Evolutionary conservation across 2,329 filamentous ascomycete genomes (phyloP).

Genomic region (Xylariaceae sp.): DNA sequence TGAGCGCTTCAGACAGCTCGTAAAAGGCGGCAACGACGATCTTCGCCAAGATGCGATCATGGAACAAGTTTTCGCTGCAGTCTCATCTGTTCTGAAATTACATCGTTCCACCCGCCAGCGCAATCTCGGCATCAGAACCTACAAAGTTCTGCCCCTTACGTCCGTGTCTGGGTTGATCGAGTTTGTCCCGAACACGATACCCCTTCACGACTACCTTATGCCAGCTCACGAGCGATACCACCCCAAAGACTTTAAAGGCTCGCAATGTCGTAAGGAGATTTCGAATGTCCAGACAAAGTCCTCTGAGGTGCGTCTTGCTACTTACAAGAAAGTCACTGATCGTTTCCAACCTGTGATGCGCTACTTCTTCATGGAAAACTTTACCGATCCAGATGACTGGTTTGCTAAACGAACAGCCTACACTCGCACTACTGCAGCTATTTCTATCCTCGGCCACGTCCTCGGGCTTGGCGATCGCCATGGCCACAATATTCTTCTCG

Average conservation of each 20-base stretch:
- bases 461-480: slow-evolving; percentile 93
- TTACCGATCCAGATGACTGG: slow-evolving; percentile 94
- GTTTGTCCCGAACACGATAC: slow-evolving; percentile 92
- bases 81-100: slow-evolving; percentile 85
- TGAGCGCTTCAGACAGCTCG: slow-evolving; percentile 81
- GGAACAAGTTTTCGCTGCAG: slow-evolving; percentile 98
- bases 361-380: slow-evolving; percentile 97
- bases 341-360: slow-evolving; percentile 92
- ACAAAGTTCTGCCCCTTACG: slow-evolving; percentile 93
- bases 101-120: slow-evolving; percentile 88
- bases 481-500: slow-evolving; percentile 94
- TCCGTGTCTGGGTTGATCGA: slow-evolving; percentile 90
- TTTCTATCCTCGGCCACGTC: slow-evolving; percentile 93
- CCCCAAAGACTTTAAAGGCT: slow-evolving; percentile 80
- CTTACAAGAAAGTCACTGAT: slow-evolving; percentile 79
- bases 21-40: slow-evolving; percentile 96
- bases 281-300: slow-evolving; percentile 72
- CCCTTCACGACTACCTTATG: slow-evolving; percentile 89
- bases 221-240: slow-evolving; percentile 88
- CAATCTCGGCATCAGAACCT: slow-evolving; percentile 89
- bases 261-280: slow-evolving; percentile 81
- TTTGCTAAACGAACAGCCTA: slow-evolving; percentile 89
- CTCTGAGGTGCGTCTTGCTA: slow-evolving; percentile 72
- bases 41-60: slow-evolving; percentile 97
- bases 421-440: slow-evolving; percentile 89